Percentiles rank a stretch among this genome's conserved stretches.
phyloP scores from a whole-genome alignment of 192 early-diverging fungal genomes.

The Phycomyces nitens region DNA sequence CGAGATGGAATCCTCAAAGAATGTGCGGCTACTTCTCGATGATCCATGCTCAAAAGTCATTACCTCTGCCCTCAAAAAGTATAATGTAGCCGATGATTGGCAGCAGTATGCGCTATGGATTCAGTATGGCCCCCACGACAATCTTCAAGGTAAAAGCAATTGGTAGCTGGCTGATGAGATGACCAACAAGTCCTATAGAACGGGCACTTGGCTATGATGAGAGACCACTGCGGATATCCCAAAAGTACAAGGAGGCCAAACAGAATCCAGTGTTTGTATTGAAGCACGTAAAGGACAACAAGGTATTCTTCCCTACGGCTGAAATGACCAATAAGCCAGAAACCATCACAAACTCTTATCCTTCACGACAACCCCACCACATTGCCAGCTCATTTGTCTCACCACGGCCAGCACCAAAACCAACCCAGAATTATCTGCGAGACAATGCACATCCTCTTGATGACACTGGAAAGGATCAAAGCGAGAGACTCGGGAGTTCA shows the following conservation, averaged over 20 bases:
- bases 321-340: conserved; percentile 1
- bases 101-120: conserved; percentile 83
- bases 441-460: conserved; percentile 7
- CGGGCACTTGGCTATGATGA: conserved; percentile 74
- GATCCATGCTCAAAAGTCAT: conserved; percentile 87
- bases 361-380: conserved; percentile 8
- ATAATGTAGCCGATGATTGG: conserved; percentile 87
- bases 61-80: conserved; percentile 82
- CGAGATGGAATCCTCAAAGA: conserved; percentile 75
- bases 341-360: conserved; percentile 7
- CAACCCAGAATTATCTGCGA: background rate
- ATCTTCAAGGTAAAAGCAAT: conserved; percentile 47
- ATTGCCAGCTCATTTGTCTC: conserved; percentile 4
- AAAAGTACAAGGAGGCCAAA: conserved; percentile 69
- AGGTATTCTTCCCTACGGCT: conserved; percentile 42
- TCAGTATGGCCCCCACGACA: conserved; percentile 54
- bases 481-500: background rate
- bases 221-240: conserved; percentile 67
- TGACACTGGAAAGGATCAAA: conserved; percentile 1
- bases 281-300: conserved; percentile 68
- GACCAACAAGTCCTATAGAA: conserved; percentile 33
- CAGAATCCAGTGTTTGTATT: conserved; percentile 72
- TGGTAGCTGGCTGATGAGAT: background rate
- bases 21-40: conserved; percentile 73
- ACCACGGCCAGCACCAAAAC: conserved; percentile 12